phyloP scores from a whole-genome alignment of 2,329 filamentous ascomycete genomes.

The Fusarium annulatum region DNA sequence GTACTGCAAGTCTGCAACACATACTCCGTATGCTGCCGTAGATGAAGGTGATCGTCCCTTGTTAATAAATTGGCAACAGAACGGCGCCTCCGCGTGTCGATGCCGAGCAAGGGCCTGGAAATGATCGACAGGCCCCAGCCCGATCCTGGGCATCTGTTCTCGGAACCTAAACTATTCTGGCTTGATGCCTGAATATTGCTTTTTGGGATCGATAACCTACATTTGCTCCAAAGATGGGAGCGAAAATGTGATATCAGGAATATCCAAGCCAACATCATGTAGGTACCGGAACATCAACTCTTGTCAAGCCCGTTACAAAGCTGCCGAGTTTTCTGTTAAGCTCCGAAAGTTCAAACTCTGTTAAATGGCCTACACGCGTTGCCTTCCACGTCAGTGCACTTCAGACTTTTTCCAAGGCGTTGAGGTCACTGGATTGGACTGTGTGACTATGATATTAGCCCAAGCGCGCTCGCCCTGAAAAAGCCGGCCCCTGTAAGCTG shows the following conservation, averaged over 20 bases:
- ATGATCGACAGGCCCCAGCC: background rate
- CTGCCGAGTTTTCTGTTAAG: background rate
- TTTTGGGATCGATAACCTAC: background rate
- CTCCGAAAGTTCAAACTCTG: background rate
- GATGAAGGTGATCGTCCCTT: background rate
- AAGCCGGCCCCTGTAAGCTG: background rate
- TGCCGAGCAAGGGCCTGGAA: background rate
- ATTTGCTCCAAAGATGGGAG: background rate
- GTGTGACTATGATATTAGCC: background rate
- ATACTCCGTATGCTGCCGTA: too few species aligned
- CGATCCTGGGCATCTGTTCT: background rate
- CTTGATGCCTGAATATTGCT: background rate
- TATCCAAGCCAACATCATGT: background rate
- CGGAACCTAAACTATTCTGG: background rate
- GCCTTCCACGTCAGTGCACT: background rate
- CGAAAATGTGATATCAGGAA: background rate
- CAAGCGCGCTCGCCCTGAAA: constrained; percentile 4
- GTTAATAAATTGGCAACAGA: background rate
- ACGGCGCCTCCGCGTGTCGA: background rate
- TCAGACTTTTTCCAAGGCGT: background rate
- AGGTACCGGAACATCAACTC: background rate
- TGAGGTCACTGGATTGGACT: background rate
- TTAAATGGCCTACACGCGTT: background rate
- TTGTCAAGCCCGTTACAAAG: background rate
- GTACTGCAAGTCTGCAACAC: background rate